phyloP scores from a whole-genome alignment of 2,329 filamentous ascomycete species.

The Neofusicoccum ribis region DNA sequence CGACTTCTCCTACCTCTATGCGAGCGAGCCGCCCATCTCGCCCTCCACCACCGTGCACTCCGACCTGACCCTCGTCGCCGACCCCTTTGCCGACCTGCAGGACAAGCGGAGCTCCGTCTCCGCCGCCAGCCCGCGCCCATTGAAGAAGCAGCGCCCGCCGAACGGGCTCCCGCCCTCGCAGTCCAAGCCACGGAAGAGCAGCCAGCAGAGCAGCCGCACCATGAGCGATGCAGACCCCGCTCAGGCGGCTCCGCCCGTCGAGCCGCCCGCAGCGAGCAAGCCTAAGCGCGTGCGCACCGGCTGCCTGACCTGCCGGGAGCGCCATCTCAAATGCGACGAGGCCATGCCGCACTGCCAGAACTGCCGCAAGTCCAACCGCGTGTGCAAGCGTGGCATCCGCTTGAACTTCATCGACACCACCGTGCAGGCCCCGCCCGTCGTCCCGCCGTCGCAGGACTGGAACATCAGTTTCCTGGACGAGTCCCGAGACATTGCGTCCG shows the following conservation, averaged over 20 bases:
- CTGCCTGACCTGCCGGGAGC: constrained; percentile 84
- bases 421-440: constrained; percentile 65
- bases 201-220: constrained; percentile 10
- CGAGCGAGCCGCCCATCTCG: constrained; percentile 21
- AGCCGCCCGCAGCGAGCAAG: constrained; percentile 50
- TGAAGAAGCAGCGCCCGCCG: constrained; percentile 17
- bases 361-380: constrained; percentile 81
- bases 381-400: constrained; percentile 82
- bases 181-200: constrained; percentile 5
- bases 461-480: constrained; percentile 81
- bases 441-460: constrained; percentile 66
- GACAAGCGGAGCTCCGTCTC: constrained; percentile 20
- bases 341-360: constrained; percentile 68
- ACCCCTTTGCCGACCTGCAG: constrained; percentile 19
- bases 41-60: constrained; percentile 22
- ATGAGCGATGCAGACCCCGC: constrained; percentile 23
- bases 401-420: constrained; percentile 90
- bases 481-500: constrained; percentile 83
- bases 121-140: constrained; percentile 24
- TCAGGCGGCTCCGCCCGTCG: constrained; percentile 21
- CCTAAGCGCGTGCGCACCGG: constrained; percentile 87
- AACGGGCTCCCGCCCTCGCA: not conserved
- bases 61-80: constrained; percentile 22
- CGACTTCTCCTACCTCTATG: constrained; percentile 28
- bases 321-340: constrained; percentile 91